phyloP scores from a whole-genome alignment of 2,329 filamentous ascomycete genomes.

The Colletotrichum tanaceti region DNA sequence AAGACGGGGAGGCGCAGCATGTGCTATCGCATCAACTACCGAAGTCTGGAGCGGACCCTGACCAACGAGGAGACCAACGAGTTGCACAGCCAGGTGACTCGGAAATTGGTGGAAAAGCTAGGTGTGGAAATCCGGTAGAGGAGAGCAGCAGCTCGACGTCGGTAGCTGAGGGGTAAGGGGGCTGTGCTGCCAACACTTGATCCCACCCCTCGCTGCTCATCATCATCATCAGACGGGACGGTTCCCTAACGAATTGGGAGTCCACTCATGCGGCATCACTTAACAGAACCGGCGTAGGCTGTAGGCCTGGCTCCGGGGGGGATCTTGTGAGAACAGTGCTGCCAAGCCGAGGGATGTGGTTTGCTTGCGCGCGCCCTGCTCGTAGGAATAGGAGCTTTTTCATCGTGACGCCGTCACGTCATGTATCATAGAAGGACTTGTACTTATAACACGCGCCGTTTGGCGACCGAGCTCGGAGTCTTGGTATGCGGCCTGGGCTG shows the following conservation, averaged over 20 bases:
- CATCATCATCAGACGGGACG: conserved; percentile 36
- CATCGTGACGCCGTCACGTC: conserved; percentile 15
- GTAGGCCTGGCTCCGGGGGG: conserved; percentile 4
- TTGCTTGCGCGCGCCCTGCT: conserved; percentile 6
- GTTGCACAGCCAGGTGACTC: conserved; percentile 76
- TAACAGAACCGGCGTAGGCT: conserved; percentile 13
- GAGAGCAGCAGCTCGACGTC: conserved; percentile 17
- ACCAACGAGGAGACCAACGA: conserved; percentile 84
- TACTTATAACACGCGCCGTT: conserved; percentile 19
- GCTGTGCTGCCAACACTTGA: conserved; percentile 34
- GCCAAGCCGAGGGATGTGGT: not conserved
- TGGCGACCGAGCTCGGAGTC: not conserved
- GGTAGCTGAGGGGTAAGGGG: conserved; percentile 36
- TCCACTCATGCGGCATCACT: conserved; percentile 11
- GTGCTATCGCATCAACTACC: conserved; percentile 94
- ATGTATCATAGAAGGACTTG: conserved; percentile 39
- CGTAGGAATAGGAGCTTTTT: conserved; percentile 1
- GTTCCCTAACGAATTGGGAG: conserved; percentile 11
- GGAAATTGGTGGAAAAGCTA: conserved; percentile 74
- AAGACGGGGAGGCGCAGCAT: conserved; percentile 85
- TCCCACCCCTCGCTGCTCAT: not conserved
- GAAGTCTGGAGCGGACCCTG: conserved; percentile 89
- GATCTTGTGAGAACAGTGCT: conserved; percentile 14
- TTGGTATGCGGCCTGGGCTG: not conserved
- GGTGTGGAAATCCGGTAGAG: conserved; percentile 78